Evolutionary conservation across 2,329 filamentous ascomycete species (phyloP).

Genomic region (Hypoxylon sp.): DNA sequence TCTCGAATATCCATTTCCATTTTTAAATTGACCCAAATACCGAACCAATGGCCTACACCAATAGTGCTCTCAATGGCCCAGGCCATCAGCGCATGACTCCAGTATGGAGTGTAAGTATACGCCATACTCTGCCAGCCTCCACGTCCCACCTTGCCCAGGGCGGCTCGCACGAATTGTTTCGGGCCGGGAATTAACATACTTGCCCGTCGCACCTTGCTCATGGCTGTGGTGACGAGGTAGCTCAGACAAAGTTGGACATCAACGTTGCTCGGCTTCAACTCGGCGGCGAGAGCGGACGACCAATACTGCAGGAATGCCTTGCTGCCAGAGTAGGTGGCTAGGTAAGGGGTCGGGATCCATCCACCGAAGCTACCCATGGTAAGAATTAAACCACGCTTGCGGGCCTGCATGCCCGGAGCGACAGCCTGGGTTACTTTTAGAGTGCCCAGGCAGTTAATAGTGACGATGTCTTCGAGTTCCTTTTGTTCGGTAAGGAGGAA

Average conservation of each 20-base stretch:
- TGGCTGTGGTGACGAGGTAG: slow-evolving; percentile 94
- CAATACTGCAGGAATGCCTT: slow-evolving; percentile 99
- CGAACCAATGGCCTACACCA: slow-evolving; percentile 64
- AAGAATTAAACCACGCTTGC: slow-evolving; percentile 88
- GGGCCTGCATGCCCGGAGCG: slow-evolving; percentile 85
- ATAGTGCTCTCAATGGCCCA: slow-evolving; percentile 79
- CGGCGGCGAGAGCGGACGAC: slow-evolving; percentile 87
- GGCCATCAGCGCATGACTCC: slow-evolving; percentile 90
- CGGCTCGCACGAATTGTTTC: slow-evolving; percentile 83
- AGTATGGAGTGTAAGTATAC: slow-evolving; percentile 91
- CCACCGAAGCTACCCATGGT: slow-evolving; percentile 99
- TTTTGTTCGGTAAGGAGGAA: slow-evolving; percentile 84
- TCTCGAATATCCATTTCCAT: slow-evolving; percentile 89
- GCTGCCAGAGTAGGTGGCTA: slow-evolving; percentile 97
- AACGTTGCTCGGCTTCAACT: slow-evolving; percentile 84
- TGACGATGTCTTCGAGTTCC: slow-evolving; percentile 91
- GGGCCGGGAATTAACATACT: slow-evolving; percentile 85
- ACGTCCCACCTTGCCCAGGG: slow-evolving; percentile 84
- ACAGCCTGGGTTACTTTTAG: slow-evolving; percentile 89
- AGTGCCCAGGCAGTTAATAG: slow-evolving; percentile 94
- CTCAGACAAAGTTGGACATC: slow-evolving; percentile 93
- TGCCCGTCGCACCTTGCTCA: slow-evolving; percentile 93
- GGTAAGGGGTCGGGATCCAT: slow-evolving; percentile 88
- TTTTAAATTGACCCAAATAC: slow-evolving; percentile 66
- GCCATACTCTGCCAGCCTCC: slow-evolving; percentile 84